Percentiles rank a stretch among this genome's conserved stretches.
These are phyloP conservation scores for Scenedesmus sp. DNA, from an alignment of 163 green algal genomes.

Conservation along the genomic window DNA sequence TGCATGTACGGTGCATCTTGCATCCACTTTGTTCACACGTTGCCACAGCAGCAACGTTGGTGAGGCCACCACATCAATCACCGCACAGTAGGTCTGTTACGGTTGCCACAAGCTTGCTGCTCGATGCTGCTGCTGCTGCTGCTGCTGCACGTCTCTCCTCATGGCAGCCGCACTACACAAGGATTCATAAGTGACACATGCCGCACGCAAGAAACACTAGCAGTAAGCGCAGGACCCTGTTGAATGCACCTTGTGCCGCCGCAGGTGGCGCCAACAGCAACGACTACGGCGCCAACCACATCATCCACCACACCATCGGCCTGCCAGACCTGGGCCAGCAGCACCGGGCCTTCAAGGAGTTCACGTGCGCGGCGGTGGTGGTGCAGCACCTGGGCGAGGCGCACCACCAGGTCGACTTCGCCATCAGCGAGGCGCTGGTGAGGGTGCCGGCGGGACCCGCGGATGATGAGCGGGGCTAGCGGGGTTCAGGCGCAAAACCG, in stretches of 20 bases:
- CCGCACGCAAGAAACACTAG: too few species aligned
- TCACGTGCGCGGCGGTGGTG: conserved; percentile 70
- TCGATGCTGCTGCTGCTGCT: background rate
- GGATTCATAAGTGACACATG: too few species aligned
- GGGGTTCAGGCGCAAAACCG: too few species aligned
- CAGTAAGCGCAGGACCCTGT: background rate
- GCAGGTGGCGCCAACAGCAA: conserved; percentile 78
- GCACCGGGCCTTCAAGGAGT: conserved; percentile 50
- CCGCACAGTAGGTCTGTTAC: too few species aligned
- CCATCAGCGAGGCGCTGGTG: conserved; percentile 73
- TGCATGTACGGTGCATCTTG: too few species aligned
- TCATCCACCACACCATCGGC: conserved; percentile 66
- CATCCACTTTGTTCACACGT: background rate
- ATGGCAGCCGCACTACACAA: too few species aligned
- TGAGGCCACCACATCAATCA: too few species aligned
- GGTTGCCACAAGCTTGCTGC: background rate
- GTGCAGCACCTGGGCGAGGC: conserved; percentile 80
- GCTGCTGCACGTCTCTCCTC: background rate
- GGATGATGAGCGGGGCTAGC: too few species aligned
- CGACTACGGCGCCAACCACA: conserved; percentile 81
- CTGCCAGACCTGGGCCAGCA: conserved; percentile 42
- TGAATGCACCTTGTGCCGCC: background rate
- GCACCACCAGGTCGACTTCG: conserved; percentile 77
- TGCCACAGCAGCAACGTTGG: too few species aligned
- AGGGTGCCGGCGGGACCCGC: too few species aligned